Percentiles rank a stretch among this genome's conserved stretches.
These are phyloP conservation scores for Hypoxylon cercidicola DNA, from an alignment of 495 filamentous ascomycete genomes.

Conservation along the genomic window DNA sequence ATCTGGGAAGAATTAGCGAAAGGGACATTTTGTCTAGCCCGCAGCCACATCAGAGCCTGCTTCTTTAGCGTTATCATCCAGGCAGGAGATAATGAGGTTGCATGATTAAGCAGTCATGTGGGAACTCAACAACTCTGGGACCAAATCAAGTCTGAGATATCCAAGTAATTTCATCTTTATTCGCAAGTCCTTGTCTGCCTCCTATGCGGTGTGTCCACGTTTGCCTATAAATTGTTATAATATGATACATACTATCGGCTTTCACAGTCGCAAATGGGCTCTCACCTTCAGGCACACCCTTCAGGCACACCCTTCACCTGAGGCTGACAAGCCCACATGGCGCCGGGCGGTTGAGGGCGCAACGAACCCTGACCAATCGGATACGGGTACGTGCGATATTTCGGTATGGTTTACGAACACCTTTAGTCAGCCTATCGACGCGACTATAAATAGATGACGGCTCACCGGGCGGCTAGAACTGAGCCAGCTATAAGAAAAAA, in stretches of 20 bases:
- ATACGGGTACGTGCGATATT: not conserved
- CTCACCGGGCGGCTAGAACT: slow-evolving; percentile 3
- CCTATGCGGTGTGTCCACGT: no score
- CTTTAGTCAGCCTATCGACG: slow-evolving; percentile 23
- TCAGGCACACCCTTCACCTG: slow-evolving; percentile 19
- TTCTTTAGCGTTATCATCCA: slow-evolving; percentile 33
- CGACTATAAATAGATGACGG: slow-evolving; percentile 20
- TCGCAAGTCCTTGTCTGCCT: no score
- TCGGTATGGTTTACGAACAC: slow-evolving; percentile 1
- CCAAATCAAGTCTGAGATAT: not conserved
- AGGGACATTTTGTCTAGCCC: slow-evolving; percentile 11
- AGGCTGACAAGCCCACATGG: slow-evolving; percentile 23
- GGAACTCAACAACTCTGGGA: not conserved
- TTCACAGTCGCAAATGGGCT: not conserved
- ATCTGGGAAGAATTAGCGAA: slow-evolving; percentile 35
- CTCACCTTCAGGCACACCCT: slow-evolving; percentile 17
- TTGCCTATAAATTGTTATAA: not conserved
- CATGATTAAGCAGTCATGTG: slow-evolving; percentile 28
- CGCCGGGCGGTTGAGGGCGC: slow-evolving; percentile 4
- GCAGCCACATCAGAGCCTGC: slow-evolving; percentile 42
- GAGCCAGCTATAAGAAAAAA: not conserved
- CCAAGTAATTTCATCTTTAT: not conserved
- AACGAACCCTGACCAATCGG: slow-evolving; percentile 7
- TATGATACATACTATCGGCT: not conserved
- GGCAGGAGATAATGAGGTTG: slow-evolving; percentile 12